Percentiles rank a stretch among this genome's conserved stretches.
Evolutionary conservation across 108 stramenopile genomes (phyloP).

Genomic region (Fragilaria radians): DNA sequence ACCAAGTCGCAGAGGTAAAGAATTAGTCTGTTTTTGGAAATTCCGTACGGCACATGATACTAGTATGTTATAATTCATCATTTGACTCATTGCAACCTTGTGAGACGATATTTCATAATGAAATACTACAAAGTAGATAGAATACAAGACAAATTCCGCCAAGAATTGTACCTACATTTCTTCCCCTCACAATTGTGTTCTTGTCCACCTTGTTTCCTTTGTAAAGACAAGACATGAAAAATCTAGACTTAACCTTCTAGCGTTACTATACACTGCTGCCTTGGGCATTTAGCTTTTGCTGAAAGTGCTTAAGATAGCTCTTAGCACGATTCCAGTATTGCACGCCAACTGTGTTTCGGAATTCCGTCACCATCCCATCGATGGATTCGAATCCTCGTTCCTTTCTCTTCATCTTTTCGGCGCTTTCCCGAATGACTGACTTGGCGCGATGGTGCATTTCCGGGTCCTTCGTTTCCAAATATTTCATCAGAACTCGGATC

Average conservation of each 20-base stretch:
- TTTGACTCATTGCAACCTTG: no score
- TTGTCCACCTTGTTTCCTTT: no score
- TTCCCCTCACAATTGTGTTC: no score
- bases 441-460: neutral
- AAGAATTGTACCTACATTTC: no score
- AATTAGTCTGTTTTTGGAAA: conserved; percentile 23
- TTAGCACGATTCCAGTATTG: conserved; percentile 67
- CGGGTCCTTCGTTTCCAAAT: conserved; percentile 2
- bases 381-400: neutral
- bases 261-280: no score
- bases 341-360: conserved; percentile 55
- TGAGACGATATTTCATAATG: no score
- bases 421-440: neutral
- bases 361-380: conserved; percentile 46
- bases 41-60: neutral
- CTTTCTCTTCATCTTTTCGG: neutral
- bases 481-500: conserved; percentile 8
- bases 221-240: no score
- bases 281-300: no score
- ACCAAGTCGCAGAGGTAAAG: conserved; percentile 11
- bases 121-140: no score
- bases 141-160: no score
- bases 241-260: no score
- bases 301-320: conserved; percentile 47
- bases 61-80: no score